These are phyloP conservation scores for Oryza glaberrima DNA, from an alignment of 176 grass and related monocot species.

Conservation along the genomic window DNA sequence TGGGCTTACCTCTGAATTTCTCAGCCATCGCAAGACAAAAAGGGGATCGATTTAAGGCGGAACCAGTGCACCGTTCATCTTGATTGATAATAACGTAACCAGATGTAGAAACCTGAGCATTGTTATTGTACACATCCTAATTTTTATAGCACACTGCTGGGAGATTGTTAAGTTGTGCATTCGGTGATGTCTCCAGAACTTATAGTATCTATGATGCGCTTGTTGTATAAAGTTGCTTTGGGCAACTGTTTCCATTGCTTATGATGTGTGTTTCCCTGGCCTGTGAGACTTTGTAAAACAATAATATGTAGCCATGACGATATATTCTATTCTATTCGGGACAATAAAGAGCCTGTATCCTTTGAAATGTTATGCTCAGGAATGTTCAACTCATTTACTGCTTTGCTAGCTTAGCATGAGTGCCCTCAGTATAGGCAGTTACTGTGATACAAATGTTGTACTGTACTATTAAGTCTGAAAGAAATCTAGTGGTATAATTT, in stretches of 20 bases:
- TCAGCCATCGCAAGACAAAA: slow-evolving; percentile 53
- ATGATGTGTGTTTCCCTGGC: not conserved
- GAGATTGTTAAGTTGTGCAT: slow-evolving; percentile 40
- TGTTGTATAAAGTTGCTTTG: slow-evolving; percentile 46
- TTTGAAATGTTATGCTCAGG: not conserved
- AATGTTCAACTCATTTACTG: not conserved
- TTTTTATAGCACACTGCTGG: slow-evolving; percentile 18
- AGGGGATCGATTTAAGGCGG: slow-evolving; percentile 25
- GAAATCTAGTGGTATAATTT: too few species aligned
- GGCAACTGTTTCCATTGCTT: slow-evolving; percentile 6
- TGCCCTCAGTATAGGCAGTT: too few species aligned
- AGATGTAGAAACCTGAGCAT: slow-evolving; percentile 24
- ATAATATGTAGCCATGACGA: slow-evolving; percentile 14
- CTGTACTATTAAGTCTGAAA: too few species aligned
- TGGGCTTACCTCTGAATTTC: not conserved
- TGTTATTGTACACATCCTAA: slow-evolving; percentile 35
- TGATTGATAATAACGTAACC: slow-evolving; percentile 37
- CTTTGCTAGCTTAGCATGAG: too few species aligned
- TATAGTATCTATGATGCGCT: slow-evolving; percentile 12
- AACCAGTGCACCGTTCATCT: slow-evolving; percentile 49
- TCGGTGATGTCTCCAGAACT: slow-evolving; percentile 4
- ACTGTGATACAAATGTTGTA: too few species aligned
- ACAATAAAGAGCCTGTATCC: slow-evolving; percentile 25
- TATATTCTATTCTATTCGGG: slow-evolving; percentile 1
- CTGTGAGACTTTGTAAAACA: not conserved